Conservation (phyloP, 108 stramenopile genomes). For the Mediolabrus comicus region DNA sequence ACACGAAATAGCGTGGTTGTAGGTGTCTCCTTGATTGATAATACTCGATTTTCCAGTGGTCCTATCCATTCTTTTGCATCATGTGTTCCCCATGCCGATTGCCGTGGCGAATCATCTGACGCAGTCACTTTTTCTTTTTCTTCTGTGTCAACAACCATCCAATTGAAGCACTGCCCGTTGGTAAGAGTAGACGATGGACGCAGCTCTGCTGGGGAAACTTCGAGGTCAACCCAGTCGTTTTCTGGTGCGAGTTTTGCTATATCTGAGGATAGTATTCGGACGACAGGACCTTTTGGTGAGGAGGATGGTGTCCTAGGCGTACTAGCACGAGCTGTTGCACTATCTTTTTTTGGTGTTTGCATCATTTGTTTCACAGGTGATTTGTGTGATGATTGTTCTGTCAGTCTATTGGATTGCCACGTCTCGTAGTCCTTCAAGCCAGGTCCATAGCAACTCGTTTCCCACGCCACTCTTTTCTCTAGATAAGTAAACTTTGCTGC, state of each 20-base stretch:
- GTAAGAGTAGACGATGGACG: conserved; percentile 82
- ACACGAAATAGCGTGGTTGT: conserved; percentile 74
- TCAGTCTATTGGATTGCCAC: conserved; percentile 16
- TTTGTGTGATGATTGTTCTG: background rate
- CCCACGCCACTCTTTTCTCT: conserved; percentile 80
- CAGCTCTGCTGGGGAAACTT: conserved; percentile 69
- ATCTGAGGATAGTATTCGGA: conserved; percentile 31
- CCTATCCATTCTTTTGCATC: conserved; percentile 88
- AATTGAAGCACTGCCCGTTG: conserved; percentile 85
- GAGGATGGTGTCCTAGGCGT: background rate
- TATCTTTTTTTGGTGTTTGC: background rate
- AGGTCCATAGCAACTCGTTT: conserved; percentile 58
- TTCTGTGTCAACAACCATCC: conserved; percentile 60
- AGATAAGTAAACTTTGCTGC: conserved; percentile 67
- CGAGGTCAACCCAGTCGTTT: conserved; percentile 64
- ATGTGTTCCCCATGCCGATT: conserved; percentile 85
- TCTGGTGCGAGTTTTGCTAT: conserved; percentile 43
- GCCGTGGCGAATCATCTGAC: conserved; percentile 6
- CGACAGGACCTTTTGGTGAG: conserved; percentile 18
- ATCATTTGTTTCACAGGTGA: background rate
- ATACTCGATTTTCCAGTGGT: conserved; percentile 51
- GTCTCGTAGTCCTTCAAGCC: conserved; percentile 56
- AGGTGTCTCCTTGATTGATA: conserved; percentile 76
- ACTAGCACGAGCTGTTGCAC: background rate
- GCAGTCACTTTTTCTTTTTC: conserved; percentile 12